Percentiles rank a stretch among this genome's conserved stretches.
Evolutionary conservation across 1,139 yeast species (phyloP).

Genomic region (Pichia sp.): DNA sequence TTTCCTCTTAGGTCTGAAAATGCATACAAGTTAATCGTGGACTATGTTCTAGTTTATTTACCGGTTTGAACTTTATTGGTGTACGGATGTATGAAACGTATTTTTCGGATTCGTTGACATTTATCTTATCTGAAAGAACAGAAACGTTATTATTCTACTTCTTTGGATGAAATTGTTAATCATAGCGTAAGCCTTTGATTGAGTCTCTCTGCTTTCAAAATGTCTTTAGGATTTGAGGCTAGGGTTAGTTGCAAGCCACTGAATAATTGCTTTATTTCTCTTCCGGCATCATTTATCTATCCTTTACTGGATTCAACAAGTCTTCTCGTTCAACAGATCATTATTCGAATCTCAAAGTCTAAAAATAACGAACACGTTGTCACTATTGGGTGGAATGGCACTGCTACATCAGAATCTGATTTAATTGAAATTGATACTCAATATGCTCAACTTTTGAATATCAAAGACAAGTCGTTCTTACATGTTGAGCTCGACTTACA

Average conservation of each 20-base stretch:
- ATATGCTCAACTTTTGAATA: slow-evolving; percentile 35
- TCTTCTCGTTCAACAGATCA: slow-evolving; percentile 21
- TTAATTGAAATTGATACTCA: slow-evolving; percentile 49
- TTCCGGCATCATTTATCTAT: slow-evolving; percentile 21
- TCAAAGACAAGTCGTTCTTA: slow-evolving; percentile 39
- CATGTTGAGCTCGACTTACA: slow-evolving; percentile 31
- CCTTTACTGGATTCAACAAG: slow-evolving; percentile 21
- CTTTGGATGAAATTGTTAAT: too few species aligned
- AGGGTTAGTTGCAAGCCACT: slow-evolving; percentile 15
- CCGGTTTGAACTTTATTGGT: too few species aligned
- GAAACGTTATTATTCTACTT: too few species aligned
- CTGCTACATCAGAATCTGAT: slow-evolving; percentile 16
- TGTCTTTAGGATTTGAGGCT: slow-evolving; percentile 12
- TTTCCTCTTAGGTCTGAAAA: too few species aligned
- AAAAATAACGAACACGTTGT: slow-evolving; percentile 8
- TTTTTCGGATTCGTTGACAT: too few species aligned
- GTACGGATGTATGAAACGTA: too few species aligned
- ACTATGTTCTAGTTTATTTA: too few species aligned
- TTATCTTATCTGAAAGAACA: too few species aligned
- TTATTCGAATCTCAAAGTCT: slow-evolving; percentile 14
- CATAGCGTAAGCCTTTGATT: too few species aligned
- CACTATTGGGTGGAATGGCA: slow-evolving; percentile 24
- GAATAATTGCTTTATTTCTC: slow-evolving; percentile 19
- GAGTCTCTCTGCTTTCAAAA: not conserved
- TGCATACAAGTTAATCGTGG: too few species aligned